A percentile compares a stretch with the other conserved stretches of the same genome.
Evolutionary conservation across 2,329 filamentous ascomycete species (phyloP).

Genomic region (Endocalyx cinctus): DNA sequence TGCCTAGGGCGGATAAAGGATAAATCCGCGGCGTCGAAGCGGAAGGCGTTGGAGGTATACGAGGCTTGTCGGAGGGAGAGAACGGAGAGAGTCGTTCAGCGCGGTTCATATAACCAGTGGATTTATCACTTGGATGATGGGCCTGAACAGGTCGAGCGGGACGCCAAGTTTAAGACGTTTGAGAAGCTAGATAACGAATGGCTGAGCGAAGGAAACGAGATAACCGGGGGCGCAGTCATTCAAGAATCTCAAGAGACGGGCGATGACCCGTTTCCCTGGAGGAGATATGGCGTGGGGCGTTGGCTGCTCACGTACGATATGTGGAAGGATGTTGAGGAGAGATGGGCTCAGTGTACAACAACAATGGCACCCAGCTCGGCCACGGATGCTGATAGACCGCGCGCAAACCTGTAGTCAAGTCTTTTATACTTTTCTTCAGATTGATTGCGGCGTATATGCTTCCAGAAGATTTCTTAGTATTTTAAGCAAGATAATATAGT

Average conservation of each 20-base stretch:
- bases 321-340: conserved; percentile 31
- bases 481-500: no score
- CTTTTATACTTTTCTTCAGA: no score
- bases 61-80: conserved; percentile 53
- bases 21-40: conserved; percentile 30
- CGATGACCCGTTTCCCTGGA: conserved; percentile 37
- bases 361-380: neutral
- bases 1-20: conserved; percentile 44
- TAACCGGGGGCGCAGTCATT: no score
- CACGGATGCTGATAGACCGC: no score
- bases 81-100: conserved; percentile 54
- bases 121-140: conserved; percentile 60
- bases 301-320: conserved; percentile 38
- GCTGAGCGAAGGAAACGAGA: conserved; percentile 13
- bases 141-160: conserved; percentile 48
- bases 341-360: conserved; percentile 19
- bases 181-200: conserved; percentile 26
- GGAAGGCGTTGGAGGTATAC: conserved; percentile 40
- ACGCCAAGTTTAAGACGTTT: conserved; percentile 31
- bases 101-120: conserved; percentile 58
- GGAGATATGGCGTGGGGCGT: conserved; percentile 33
- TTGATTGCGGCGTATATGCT: no score
- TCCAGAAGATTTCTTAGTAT: no score
- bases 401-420: no score
- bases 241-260: conserved; percentile 25